Evolutionary conservation across 78 protist genomes (phyloP).

Genomic region (Dictyostelium firmibasis): DNA sequence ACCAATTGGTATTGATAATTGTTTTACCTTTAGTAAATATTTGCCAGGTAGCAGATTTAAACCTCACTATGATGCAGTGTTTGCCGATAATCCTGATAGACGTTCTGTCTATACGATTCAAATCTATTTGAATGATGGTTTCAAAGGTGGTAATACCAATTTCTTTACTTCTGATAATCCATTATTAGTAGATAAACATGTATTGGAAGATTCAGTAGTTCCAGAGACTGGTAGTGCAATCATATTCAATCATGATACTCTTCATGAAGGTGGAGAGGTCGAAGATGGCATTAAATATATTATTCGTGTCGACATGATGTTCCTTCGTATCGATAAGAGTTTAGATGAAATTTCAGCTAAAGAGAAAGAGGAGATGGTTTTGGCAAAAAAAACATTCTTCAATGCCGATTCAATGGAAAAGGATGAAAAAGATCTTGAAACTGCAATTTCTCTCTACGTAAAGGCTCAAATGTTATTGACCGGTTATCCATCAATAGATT

Average conservation of each 20-base stretch:
- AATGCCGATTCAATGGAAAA: conserved; percentile 50
- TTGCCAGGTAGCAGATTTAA: conserved; percentile 59
- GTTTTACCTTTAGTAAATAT: conserved; percentile 68
- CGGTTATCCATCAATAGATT: conserved; percentile 5
- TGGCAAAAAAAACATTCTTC: conserved; percentile 15
- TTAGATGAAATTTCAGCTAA: neutral
- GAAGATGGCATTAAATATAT: conserved; percentile 30
- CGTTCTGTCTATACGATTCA: conserved; percentile 55
- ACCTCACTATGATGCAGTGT: conserved; percentile 54
- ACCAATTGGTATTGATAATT: conserved; percentile 66
- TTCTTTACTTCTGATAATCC: conserved; percentile 32
- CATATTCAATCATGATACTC: conserved; percentile 74
- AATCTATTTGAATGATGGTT: conserved; percentile 55
- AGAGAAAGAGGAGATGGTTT: neutral
- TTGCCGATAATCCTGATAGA: conserved; percentile 27
- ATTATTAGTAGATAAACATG: conserved; percentile 10
- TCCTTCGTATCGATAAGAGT: conserved; percentile 45
- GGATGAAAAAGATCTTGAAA: conserved; percentile 17
- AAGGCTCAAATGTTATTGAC: conserved; percentile 51
- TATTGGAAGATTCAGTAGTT: conserved; percentile 15
- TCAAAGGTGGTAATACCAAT: conserved; percentile 65
- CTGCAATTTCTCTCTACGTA: conserved; percentile 24
- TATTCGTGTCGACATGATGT: conserved; percentile 78
- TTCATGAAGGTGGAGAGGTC: conserved; percentile 61
- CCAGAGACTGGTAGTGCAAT: conserved; percentile 56